Base-by-base conservation (phyloP, 805 yeast genomes). In the Metschnikowia corniflorae region DNA sequence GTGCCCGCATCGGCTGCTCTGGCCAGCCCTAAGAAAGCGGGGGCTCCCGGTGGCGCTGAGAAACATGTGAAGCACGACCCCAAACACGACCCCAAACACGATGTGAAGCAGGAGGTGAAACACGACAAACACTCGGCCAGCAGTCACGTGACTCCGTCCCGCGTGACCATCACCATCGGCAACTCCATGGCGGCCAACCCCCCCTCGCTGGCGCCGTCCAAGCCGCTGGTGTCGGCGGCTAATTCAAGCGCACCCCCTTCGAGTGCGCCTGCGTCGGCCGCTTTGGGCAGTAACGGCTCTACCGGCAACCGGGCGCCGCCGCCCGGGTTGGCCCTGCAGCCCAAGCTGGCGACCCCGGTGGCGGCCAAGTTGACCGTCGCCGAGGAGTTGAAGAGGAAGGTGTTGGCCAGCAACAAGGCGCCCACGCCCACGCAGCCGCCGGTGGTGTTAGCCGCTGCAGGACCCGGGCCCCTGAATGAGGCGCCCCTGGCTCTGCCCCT, bases 301-400 rank as follows among this genome's bases (percentile, higher is more conserved):
- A 10, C 24, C 12, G 31, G 37, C 31, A 22, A 27, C 24, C 25
- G 47, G 12, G 51, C 50, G 13, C 51, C 51, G 6, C 52, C 52
- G 9, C 52, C 52, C 2, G 52, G 52, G 6, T 35, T 47, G 28
- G 38, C 28, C 29, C 42, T 44, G 5, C 38, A 34, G 22, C 35
- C 43, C 16, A 47, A 47, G 20, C 45, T 50, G 6, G 29, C 39
- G 16, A 47, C 45, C 7, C 52, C 52, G 2, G 31, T 33, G 21
- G 32, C 15, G 18, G 33, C 35, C 23, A 35, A 33, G 26, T 28
- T 36, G 37, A 37, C 43, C 0, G 46, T 29, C 21, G 50, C 50
- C 5, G 52, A 48, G 31, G 52, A 48, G 20, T 32, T 48, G 29
- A 46, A 46, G 28, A 43, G 41, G n/a, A 40, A 43, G 31, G 49